These are phyloP conservation scores for Trichoderma atroviride DNA, from an alignment of 2,329 filamentous ascomycete species.

Conservation along the genomic window DNA sequence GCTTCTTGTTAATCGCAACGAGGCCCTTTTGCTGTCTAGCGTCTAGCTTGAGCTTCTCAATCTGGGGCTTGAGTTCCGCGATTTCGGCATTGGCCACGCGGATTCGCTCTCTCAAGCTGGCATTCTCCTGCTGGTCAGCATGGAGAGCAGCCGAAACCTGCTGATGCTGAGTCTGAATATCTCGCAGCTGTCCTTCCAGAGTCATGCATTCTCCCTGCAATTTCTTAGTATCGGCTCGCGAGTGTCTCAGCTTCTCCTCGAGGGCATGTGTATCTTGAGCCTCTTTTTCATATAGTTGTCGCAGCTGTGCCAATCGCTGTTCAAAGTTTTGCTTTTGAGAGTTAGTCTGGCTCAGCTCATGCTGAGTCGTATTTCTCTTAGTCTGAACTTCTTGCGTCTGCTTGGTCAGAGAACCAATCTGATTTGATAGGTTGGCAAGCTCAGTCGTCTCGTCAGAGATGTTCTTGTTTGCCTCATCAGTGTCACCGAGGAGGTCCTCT, in stretches of 20 bases:
- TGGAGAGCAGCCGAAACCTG: slow-evolving; percentile 75
- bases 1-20: slow-evolving; percentile 98
- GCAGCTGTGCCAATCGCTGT: slow-evolving; percentile 80
- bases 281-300: slow-evolving; percentile 90
- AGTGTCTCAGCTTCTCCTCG: slow-evolving; percentile 77
- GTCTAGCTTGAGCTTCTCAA: slow-evolving; percentile 91
- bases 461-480: slow-evolving; percentile 86
- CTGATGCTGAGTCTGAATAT: slow-evolving; percentile 80
- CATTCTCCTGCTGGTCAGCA: slow-evolving; percentile 87
- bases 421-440: slow-evolving; percentile 92
- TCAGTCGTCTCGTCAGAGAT: slow-evolving; percentile 88
- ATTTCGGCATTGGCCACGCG: slow-evolving; percentile 80
- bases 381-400: slow-evolving; percentile 93
- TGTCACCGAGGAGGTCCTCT: slow-evolving; percentile 89
- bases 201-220: slow-evolving; percentile 81
- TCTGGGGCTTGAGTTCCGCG: slow-evolving; percentile 79
- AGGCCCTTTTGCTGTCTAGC: slow-evolving; percentile 94
- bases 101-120: slow-evolving; percentile 83
- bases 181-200: slow-evolving; percentile 78
- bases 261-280: slow-evolving; percentile 81
- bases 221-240: slow-evolving; percentile 80
- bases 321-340: slow-evolving; percentile 94
- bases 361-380: slow-evolving; percentile 77
- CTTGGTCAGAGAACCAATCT: slow-evolving; percentile 85
- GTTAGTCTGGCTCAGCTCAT: slow-evolving; percentile 77